These are phyloP conservation scores for Nannochloropsis salina DNA, from an alignment of 108 stramenopile genomes.

Conservation along the genomic window DNA sequence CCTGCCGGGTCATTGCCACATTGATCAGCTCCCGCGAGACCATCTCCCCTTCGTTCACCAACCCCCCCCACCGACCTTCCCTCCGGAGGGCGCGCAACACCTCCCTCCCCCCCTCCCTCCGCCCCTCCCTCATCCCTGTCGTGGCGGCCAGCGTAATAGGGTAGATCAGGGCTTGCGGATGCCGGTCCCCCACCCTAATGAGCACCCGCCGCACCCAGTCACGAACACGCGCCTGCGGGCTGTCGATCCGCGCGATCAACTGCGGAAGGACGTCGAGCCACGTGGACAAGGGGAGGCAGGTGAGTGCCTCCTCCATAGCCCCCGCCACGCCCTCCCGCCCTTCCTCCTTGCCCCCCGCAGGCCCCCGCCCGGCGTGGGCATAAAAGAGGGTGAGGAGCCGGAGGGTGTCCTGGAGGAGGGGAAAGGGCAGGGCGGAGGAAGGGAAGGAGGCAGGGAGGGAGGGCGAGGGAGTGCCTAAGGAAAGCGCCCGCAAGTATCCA, in stretches of 20 bases:
- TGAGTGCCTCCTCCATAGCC: neutral
- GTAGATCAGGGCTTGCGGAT: conserved; percentile 51
- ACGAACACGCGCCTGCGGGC: neutral
- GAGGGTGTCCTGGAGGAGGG: conserved; percentile 45
- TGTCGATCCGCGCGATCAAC: conserved; percentile 39
- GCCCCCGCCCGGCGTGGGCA: conserved; percentile 20
- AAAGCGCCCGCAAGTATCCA: neutral
- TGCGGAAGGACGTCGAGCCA: conserved; percentile 40
- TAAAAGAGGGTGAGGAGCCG: conserved; percentile 51
- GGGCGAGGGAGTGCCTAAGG: neutral
- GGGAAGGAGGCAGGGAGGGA: neutral
- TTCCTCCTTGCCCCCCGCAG: conserved; percentile 2
- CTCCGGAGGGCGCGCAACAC: neutral
- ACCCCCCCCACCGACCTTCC: neutral
- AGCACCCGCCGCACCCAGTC: conserved; percentile 20
- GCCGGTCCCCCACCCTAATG: neutral
- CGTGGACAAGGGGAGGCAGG: neutral
- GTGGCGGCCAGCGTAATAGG: conserved; percentile 53
- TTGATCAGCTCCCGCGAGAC: conserved; percentile 26
- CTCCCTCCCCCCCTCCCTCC: conserved; percentile 58
- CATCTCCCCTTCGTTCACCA: conserved; percentile 31
- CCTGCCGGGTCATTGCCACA: conserved; percentile 37
- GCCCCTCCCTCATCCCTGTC: conserved; percentile 26
- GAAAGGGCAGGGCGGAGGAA: neutral
- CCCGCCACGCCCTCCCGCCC: conserved; percentile 29